phyloP scores from a whole-genome alignment of 495 filamentous ascomycete species.

The Penicillium bovifimosum region DNA sequence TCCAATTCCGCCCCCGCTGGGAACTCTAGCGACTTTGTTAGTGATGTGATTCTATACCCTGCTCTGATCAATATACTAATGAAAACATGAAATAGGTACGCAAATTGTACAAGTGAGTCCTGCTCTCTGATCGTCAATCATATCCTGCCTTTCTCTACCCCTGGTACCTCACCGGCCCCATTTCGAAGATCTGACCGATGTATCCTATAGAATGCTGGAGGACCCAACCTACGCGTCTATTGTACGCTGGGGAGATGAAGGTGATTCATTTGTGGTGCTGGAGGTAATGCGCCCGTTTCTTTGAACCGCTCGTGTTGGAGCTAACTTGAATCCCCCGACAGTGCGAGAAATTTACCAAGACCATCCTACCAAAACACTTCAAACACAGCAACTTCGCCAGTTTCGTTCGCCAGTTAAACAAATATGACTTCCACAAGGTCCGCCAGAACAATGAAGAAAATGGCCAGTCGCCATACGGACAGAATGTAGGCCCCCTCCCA shows the following conservation, averaged over 20 bases:
- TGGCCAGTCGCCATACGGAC: constrained; percentile 83
- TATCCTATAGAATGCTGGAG: constrained; percentile 78
- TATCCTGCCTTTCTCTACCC: constrained; percentile 7
- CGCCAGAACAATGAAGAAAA: constrained; percentile 93
- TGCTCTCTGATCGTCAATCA: neutral
- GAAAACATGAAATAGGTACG: constrained; percentile 64
- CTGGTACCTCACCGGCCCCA: neutral
- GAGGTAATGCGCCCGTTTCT: constrained; percentile 57
- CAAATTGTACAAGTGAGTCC: constrained; percentile 91
- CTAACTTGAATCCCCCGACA: constrained; percentile 31
- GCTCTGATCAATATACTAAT: constrained; percentile 8
- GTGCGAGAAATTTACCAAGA: constrained; percentile 98
- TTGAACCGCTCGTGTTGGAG: neutral
- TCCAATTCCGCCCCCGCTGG: constrained; percentile 50
- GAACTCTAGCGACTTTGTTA: constrained; percentile 76
- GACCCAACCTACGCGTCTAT: constrained; percentile 88
- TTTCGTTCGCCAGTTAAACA: constrained; percentile 97
- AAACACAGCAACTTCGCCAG: constrained; percentile 99
- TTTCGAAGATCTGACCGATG: constrained; percentile 2
- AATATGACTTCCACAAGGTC: constrained; percentile 99
- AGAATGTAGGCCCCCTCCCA: constrained; percentile 58
- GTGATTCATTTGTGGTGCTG: constrained; percentile 94
- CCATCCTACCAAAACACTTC: constrained; percentile 96
- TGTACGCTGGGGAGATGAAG: constrained; percentile 91
- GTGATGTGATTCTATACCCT: constrained; percentile 28